Percentiles rank a stretch among this genome's conserved stretches.
Evolutionary conservation across 2,329 filamentous ascomycete genomes (phyloP).

Genomic region (Tolypocladium album): DNA sequence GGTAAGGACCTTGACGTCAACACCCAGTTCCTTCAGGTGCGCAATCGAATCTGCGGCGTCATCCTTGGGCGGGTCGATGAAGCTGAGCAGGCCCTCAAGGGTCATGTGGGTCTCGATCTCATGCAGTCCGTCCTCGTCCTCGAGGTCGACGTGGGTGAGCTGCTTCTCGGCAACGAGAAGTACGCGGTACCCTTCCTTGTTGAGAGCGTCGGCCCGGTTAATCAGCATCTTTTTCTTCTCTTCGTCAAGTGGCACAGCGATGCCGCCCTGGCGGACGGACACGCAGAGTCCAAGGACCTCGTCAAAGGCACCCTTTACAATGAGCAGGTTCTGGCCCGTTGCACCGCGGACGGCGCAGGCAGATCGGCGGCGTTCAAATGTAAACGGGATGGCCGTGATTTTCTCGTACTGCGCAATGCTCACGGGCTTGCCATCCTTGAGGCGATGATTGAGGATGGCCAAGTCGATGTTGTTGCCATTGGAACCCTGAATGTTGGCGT

Average conservation of each 20-base stretch:
- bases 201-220: constrained; percentile 7
- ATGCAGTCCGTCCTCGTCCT: constrained; percentile 10
- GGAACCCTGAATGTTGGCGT: constrained; percentile 12
- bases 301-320: constrained; percentile 18
- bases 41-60: constrained; percentile 14
- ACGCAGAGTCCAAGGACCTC: constrained; percentile 14
- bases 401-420: constrained; percentile 11
- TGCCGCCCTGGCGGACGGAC: constrained; percentile 6
- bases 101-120: constrained; percentile 13
- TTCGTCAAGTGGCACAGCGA: constrained; percentile 8
- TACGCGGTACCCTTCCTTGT: constrained; percentile 11
- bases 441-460: constrained; percentile 11
- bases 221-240: constrained; percentile 6
- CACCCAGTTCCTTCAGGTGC: constrained; percentile 10
- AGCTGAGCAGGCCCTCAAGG: constrained; percentile 14
- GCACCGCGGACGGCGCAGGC: constrained; percentile 11
- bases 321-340: constrained; percentile 13
- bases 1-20: constrained; percentile 17
- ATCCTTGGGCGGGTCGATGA: constrained; percentile 17
- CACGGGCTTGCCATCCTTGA: constrained; percentile 6
- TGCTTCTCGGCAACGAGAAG: constrained; percentile 13
- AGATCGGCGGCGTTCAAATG: constrained; percentile 14
- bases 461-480: constrained; percentile 17
- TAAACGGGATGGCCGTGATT: constrained; percentile 12
- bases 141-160: constrained; percentile 3